These are phyloP conservation scores for Eucalyptus curtisii DNA, from an alignment of 345 rosid genomes.

Conservation along the genomic window DNA sequence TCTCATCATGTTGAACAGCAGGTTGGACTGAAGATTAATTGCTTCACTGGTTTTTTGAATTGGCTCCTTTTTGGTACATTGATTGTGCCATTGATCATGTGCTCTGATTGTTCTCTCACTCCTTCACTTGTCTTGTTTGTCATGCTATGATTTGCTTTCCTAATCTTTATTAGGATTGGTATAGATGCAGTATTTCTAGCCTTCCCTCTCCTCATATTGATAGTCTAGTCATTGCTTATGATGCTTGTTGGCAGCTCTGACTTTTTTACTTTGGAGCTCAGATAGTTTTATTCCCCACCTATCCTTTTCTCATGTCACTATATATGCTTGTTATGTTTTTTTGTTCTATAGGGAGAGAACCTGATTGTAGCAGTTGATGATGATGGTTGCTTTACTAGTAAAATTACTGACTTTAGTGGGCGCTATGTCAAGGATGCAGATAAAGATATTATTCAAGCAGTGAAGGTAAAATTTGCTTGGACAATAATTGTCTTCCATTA, in stretches of 20 bases:
- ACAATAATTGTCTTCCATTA: neutral
- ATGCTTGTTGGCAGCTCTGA: neutral
- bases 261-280: neutral
- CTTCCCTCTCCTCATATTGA: neutral
- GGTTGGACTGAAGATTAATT: neutral
- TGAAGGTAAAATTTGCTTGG: conserved; percentile 44
- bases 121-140: neutral
- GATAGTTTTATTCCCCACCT: neutral
- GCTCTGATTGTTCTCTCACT: neutral
- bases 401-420: conserved; percentile 64
- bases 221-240: neutral
- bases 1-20: neutral
- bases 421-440: conserved; percentile 88
- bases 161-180: neutral
- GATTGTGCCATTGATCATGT: neutral
- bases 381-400: conserved; percentile 79
- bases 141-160: neutral
- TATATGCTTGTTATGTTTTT: neutral
- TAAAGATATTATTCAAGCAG: conserved; percentile 72
- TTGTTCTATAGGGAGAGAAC: conserved; percentile 49
- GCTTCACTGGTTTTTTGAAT: neutral
- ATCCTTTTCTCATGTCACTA: neutral
- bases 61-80: neutral
- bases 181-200: neutral
- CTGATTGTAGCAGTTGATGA: conserved; percentile 91